These are phyloP conservation scores for Stromatinia cepivora DNA, from an alignment of 2,329 filamentous ascomycete genomes.

Conservation along the genomic window DNA sequence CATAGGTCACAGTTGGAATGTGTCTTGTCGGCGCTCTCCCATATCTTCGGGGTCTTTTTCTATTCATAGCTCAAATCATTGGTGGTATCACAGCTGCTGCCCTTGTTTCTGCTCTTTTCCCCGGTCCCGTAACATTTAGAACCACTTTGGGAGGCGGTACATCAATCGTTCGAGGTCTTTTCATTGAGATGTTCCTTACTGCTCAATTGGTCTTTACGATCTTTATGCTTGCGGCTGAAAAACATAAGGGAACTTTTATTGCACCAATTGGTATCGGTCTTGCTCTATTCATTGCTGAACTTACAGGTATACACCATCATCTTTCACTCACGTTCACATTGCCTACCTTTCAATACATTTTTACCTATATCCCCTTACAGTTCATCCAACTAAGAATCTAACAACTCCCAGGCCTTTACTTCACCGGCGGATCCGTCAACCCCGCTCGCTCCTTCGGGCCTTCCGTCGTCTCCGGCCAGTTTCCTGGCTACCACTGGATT, in stretches of 20 bases:
- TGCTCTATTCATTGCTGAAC: conserved; percentile 49
- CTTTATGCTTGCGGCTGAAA: conserved; percentile 53
- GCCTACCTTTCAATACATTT: conserved; percentile 45
- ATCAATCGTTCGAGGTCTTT: conserved; percentile 47
- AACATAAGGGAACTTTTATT: conserved; percentile 50
- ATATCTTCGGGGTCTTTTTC: conserved; percentile 37
- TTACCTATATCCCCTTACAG: not conserved
- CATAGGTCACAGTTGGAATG: conserved; percentile 43
- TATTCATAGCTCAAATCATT: conserved; percentile 42
- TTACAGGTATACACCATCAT: conserved; percentile 34
- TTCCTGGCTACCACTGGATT: conserved; percentile 50
- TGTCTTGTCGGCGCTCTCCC: conserved; percentile 42
- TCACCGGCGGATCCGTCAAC: conserved; percentile 51
- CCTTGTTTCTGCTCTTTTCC: conserved; percentile 32
- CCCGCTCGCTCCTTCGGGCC: conserved; percentile 51
- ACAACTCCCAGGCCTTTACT: conserved; percentile 45
- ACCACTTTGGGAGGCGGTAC: conserved; percentile 46
- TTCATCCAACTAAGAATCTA: not conserved
- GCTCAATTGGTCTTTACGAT: conserved; percentile 52
- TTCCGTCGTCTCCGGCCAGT: conserved; percentile 46
- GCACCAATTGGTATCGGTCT: conserved; percentile 51
- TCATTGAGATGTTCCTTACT: conserved; percentile 52
- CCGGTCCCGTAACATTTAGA: conserved; percentile 49
- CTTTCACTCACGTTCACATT: conserved; percentile 46
- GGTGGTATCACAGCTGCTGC: conserved; percentile 45